Evolutionary conservation across 2,329 filamentous ascomycete species (phyloP), one percentile per base, ranked within the genome.

Genomic region (Aureobasidium leucospermi): DNA sequence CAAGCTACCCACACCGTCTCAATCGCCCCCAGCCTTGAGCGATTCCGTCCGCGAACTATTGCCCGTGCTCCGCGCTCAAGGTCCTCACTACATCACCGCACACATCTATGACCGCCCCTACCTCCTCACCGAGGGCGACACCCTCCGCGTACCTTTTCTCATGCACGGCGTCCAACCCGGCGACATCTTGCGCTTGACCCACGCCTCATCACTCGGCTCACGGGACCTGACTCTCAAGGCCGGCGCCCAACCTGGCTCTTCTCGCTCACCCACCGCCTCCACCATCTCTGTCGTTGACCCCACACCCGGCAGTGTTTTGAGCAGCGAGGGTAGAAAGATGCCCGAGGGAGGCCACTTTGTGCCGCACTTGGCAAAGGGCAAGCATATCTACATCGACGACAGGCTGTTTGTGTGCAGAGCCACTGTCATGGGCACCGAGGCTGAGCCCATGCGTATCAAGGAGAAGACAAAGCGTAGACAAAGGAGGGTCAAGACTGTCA

Each of bases 191-290:
- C 88, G 92, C 6, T 81, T 99, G 60, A 93, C 96, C 76, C 87
- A 91, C 59, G 94, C 91, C 28, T 87, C 85, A 42, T 79, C 87
- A 58, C 76, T 99, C 46, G 94, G 94, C 31, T 93, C 87, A 65
- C 82, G 94, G 64, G 93, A 97, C 73, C 96, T 89, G 75, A 96
- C 93, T 5, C 79, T 97, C 64, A 89, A 91, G 73, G 76, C 78
- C 1, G 89, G 89, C 5, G 77, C 81, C 4, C 85, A 88, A n/a
- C 49, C 66, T 60, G 60, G 69, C 13, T 45, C 42, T 8, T 28
- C 52, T 45, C 70, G 67, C 48, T 70, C 67, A 41, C 61, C 63
- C 11, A 68, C 67, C 13, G 65, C 59, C 9, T 61, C 56, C 5
- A 66, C 69, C 6, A 57, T 53, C 1, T 48, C 52, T 3, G 61